These are phyloP conservation scores for Pestalotiopsis sp. DNA, from an alignment of 2,329 filamentous ascomycete species.

Conservation along the genomic window DNA sequence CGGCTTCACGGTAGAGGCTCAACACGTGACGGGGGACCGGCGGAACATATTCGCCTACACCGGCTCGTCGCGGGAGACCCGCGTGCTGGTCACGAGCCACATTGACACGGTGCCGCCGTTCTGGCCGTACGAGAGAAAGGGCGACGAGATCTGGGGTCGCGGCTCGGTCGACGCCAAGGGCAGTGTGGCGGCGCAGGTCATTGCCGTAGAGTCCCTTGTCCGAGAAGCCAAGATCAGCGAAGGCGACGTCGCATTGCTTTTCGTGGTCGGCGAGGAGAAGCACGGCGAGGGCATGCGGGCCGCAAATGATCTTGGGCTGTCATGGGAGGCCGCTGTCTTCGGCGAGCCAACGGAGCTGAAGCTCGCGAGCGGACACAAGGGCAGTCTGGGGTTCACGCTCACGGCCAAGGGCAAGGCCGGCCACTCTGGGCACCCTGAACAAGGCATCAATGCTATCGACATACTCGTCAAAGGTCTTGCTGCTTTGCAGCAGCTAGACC, in stretches of 20 bases:
- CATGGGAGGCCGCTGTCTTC: slow-evolving; percentile 71
- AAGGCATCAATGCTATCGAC: slow-evolving; percentile 12
- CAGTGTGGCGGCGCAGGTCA: slow-evolving; percentile 56
- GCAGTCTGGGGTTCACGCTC: slow-evolving; percentile 61
- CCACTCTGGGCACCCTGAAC: slow-evolving; percentile 15
- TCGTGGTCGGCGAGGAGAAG: slow-evolving; percentile 69
- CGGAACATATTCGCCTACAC: slow-evolving; percentile 67
- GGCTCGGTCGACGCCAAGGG: slow-evolving; percentile 15
- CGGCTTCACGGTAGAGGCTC: slow-evolving; percentile 10
- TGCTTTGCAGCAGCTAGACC: neutral
- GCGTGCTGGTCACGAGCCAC: slow-evolving; percentile 61
- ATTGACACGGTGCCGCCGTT: slow-evolving; percentile 66
- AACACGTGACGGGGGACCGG: neutral
- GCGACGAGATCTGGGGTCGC: slow-evolving; percentile 14
- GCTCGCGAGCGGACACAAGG: slow-evolving; percentile 73
- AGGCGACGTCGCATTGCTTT: slow-evolving; percentile 49
- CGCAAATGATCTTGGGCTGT: slow-evolving; percentile 49
- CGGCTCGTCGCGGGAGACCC: slow-evolving; percentile 49
- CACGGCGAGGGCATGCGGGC: slow-evolving; percentile 67
- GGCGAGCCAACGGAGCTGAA: slow-evolving; percentile 75
- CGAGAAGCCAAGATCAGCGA: slow-evolving; percentile 32
- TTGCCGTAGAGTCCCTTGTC: slow-evolving; percentile 48
- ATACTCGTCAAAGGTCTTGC: neutral
- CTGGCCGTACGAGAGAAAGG: slow-evolving; percentile 30
- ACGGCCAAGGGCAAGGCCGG: slow-evolving; percentile 63